Evolutionary conservation across 176 grass and related monocot species (phyloP), one percentile per base, ranked within the genome.

Genomic region (Oryza australiensis): DNA sequence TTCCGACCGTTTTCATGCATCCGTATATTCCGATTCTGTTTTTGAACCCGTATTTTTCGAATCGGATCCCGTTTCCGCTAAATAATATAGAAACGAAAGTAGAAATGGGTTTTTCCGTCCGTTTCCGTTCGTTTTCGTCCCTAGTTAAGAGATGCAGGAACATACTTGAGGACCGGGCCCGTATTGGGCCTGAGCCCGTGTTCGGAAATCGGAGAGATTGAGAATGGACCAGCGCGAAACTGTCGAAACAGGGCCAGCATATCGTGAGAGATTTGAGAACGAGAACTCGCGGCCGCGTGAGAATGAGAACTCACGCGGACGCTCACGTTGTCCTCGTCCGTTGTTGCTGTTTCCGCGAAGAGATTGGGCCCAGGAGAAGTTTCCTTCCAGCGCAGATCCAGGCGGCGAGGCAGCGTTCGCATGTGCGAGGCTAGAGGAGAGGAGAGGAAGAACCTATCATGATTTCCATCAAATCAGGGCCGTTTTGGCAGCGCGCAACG

Each of bases 401-500:
- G 14, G 41, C 5, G 46, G 41, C 5, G 5, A 55, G 49, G n/a
- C 71, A 8, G 45, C 43, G 27, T 72, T 48, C 14, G 70, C 49
- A 59, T 33, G 76, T n/a, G 24, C 8, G 55, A 60, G 55, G 6
- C 3, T 5, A 55, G 45, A 10, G 3, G 5, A 49, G 22, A 23
- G 51, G 11, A 22, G 53, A 60, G n/a, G 55, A 60, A 11, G 22
- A 23, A 24, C n/a, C 55, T 60, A 22, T 9, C 18, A 60, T n/a
- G 9, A 60, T 57, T 57, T 24, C 55, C 22, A 60, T 60, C 55
- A 60, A n/a, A 60, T 60, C n/a, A 60, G 23, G 9, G 64, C 57
- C 7, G 70, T 53, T 55, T 83, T 75, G 62, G 72, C 45, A 28
- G 30, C 10, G 62, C 59, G 35, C 18, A 28, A 78, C 55, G 55